Conservation (phyloP, 805 yeast species). For the Saccharomycopsis fermentans region DNA sequence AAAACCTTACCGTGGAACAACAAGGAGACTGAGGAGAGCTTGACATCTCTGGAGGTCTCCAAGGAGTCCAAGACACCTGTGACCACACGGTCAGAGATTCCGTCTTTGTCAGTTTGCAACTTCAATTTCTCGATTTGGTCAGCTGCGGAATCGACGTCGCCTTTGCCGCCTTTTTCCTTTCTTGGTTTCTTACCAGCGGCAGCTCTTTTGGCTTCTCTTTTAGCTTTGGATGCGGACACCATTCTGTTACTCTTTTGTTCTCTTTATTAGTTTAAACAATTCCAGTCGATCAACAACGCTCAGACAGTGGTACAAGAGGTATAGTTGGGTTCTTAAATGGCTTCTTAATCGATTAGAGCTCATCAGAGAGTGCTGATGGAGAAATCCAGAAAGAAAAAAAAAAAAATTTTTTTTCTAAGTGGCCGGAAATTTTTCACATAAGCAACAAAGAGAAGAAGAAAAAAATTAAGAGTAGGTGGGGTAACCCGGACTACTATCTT, state of each 20-base stretch:
- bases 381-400: too few species aligned
- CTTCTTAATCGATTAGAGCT: too few species aligned
- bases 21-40: slow-evolving; percentile 79
- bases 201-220: slow-evolving; percentile 94
- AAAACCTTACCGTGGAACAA: slow-evolving; percentile 96
- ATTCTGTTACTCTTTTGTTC: neutral
- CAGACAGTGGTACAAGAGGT: too few species aligned
- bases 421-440: too few species aligned
- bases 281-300: too few species aligned
- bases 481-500: too few species aligned
- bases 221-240: slow-evolving; percentile 89
- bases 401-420: too few species aligned
- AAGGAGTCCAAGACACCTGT: slow-evolving; percentile 93
- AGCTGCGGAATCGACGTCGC: slow-evolving; percentile 51
- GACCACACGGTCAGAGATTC: slow-evolving; percentile 92
- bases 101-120: slow-evolving; percentile 87
- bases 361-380: too few species aligned
- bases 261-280: too few species aligned
- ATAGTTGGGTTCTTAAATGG: too few species aligned
- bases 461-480: too few species aligned
- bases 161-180: slow-evolving; percentile 38
- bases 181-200: slow-evolving; percentile 67
- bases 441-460: too few species aligned
- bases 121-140: slow-evolving; percentile 77
- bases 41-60: slow-evolving; percentile 86